These are phyloP conservation scores for Thalia dealbata DNA, from an alignment of 176 grass and related monocot genomes.

Conservation along the genomic window DNA sequence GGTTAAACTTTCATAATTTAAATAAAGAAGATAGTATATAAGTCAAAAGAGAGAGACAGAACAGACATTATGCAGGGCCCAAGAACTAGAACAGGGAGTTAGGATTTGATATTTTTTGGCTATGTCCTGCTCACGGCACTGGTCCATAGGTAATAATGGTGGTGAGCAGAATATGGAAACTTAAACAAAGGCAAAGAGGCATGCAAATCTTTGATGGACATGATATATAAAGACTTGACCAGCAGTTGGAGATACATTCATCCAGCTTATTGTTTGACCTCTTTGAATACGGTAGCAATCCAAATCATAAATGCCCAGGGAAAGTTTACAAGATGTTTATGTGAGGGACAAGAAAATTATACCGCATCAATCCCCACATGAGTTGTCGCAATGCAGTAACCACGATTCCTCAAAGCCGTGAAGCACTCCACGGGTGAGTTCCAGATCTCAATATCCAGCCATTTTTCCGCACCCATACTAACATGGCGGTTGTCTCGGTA, in stretches of 20 bases:
- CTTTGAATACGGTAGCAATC: not conserved
- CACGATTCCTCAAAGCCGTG: conserved; percentile 56
- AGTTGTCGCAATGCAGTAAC: conserved; percentile 83
- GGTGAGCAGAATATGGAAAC: not conserved
- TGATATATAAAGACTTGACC: not conserved
- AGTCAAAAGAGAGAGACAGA: not conserved
- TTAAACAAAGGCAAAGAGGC: no score
- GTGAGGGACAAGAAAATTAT: conserved; percentile 14
- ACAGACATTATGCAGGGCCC: not conserved
- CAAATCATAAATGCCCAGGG: not conserved
- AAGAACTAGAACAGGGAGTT: not conserved
- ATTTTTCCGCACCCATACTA: conserved; percentile 98
- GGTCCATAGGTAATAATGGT: not conserved
- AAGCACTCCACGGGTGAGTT: conserved; percentile 71
- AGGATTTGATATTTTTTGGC: not conserved
- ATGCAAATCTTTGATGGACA: not conserved
- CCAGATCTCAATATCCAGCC: conserved; percentile 98
- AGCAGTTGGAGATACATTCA: not conserved
- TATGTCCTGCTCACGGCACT: not conserved
- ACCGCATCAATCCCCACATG: conserved; percentile 73
- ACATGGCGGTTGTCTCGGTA: conserved; percentile 97
- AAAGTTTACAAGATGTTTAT: not conserved
- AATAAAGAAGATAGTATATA: not conserved
- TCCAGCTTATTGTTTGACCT: not conserved
- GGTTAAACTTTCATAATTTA: not conserved